Conservation (phyloP, 257 asterid species). For the Solanum chilense region DNA sequence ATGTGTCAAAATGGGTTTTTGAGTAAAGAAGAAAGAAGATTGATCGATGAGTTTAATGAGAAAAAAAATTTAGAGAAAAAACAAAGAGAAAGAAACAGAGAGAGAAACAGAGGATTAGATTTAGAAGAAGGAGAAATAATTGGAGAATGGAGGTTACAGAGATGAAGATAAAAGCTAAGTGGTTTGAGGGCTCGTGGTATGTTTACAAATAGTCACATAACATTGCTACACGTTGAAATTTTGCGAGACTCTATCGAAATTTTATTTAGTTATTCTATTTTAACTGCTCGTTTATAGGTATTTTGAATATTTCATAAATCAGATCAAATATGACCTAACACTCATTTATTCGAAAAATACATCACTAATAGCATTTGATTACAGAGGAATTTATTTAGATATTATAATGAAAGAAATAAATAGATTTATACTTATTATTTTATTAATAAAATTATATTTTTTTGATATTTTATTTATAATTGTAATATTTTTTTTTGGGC, state of each 20-base stretch:
- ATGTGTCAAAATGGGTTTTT: not conserved
- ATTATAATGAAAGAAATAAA: too few species aligned
- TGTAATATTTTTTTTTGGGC: too few species aligned
- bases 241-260: too few species aligned
- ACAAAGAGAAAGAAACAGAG: not conserved
- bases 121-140: constrained; percentile 15
- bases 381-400: too few species aligned
- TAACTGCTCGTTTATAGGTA: rapidly evolving
- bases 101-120: not conserved
- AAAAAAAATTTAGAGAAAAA: not conserved
- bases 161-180: constrained; percentile 28
- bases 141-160: constrained; percentile 26
- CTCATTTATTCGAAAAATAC: too few species aligned
- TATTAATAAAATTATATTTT: too few species aligned
- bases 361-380: not conserved
- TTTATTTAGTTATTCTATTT: too few species aligned
- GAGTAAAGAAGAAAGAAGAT: not conserved
- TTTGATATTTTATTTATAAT: too few species aligned
- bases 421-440: too few species aligned
- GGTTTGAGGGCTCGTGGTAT: constrained; percentile 46
- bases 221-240: not conserved
- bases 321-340: rapidly evolving
- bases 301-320: too few species aligned
- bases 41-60: not conserved
- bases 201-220: constrained; percentile 22